Percentiles rank a stretch among this genome's conserved stretches.
These are phyloP conservation scores for Pythium grandisporangium DNA, from an alignment of 352 stramenopile species.

Conservation along the genomic window DNA sequence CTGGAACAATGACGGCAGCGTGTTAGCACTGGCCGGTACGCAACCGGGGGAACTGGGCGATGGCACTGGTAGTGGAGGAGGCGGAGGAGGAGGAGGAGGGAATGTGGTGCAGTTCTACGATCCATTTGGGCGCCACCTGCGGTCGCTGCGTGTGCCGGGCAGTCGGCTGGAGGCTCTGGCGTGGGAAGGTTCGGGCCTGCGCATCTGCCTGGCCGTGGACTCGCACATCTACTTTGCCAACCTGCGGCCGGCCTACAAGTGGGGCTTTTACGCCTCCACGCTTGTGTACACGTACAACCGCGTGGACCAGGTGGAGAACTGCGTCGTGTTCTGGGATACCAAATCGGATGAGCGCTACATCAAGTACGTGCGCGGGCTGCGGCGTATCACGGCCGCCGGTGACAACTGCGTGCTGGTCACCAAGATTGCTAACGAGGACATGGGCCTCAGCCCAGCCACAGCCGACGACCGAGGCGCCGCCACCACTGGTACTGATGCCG, in stretches of 20 bases:
- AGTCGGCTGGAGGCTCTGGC: constrained; percentile 80
- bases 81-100: too few relatives aligned
- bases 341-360: constrained; percentile 78
- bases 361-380: constrained; percentile 80
- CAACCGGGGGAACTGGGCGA: constrained; percentile 40
- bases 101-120: constrained; percentile 92
- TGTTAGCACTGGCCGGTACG: constrained; percentile 81
- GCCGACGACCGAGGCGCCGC: constrained; percentile 7
- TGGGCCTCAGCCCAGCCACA: constrained; percentile 16
- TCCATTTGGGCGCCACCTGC: constrained; percentile 77
- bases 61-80: too few relatives aligned
- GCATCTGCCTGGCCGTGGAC: constrained; percentile 91
- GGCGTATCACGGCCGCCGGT: constrained; percentile 69
- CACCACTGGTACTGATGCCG: too few relatives aligned
- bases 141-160: constrained; percentile 84
- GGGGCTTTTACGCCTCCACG: constrained; percentile 85
- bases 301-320: constrained; percentile 81
- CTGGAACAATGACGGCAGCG: constrained; percentile 90
- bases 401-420: constrained; percentile 84
- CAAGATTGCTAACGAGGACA: constrained; percentile 75
- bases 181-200: constrained; percentile 88
- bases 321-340: constrained; percentile 89
- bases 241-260: constrained; percentile 89
- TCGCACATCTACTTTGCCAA: constrained; percentile 95
- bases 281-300: constrained; percentile 89